Percentiles rank a stretch among this genome's conserved stretches.
phyloP scores from a whole-genome alignment of 1,139 yeast genomes.

The Yamadazyma spencermartinsiae region DNA sequence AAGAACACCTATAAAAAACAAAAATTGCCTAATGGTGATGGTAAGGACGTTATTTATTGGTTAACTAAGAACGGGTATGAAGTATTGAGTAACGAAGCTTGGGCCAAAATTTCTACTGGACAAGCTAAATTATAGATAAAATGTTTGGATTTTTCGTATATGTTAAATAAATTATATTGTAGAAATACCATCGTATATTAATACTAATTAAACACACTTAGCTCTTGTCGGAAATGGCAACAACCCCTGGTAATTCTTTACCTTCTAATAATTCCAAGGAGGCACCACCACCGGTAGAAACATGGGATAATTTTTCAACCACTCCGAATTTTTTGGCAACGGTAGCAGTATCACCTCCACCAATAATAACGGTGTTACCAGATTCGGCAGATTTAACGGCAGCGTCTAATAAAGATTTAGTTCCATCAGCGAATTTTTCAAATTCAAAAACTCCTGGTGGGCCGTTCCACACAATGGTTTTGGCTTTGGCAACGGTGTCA shows the following conservation, averaged over 20 bases:
- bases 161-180: background rate
- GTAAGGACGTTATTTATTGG: slow-evolving; percentile 69
- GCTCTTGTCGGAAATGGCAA: slow-evolving; percentile 51
- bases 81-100: slow-evolving; percentile 56
- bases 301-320: slow-evolving; percentile 92
- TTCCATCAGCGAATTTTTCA: slow-evolving; percentile 85
- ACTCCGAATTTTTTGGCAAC: slow-evolving; percentile 97
- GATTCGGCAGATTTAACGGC: slow-evolving; percentile 80
- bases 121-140: slow-evolving; percentile 27
- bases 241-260: slow-evolving; percentile 96
- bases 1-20: slow-evolving; percentile 79
- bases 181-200: slow-evolving; percentile 1
- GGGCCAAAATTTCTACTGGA: slow-evolving; percentile 53
- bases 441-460: slow-evolving; percentile 99
- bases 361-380: slow-evolving; percentile 94
- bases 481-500: slow-evolving; percentile 81
- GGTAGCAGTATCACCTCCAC: slow-evolving; percentile 99
- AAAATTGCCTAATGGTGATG: slow-evolving; percentile 68
- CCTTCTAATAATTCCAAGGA: slow-evolving; percentile 97
- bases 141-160: background rate
- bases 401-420: slow-evolving; percentile 85
- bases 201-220: slow-evolving; percentile 3
- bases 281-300: slow-evolving; percentile 99
- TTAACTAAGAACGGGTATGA: slow-evolving; percentile 57
- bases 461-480: slow-evolving; percentile 98